Base-by-base conservation (phyloP, 1,284 basidiomycete species). In the Papiliotrema flavescens region DNA sequence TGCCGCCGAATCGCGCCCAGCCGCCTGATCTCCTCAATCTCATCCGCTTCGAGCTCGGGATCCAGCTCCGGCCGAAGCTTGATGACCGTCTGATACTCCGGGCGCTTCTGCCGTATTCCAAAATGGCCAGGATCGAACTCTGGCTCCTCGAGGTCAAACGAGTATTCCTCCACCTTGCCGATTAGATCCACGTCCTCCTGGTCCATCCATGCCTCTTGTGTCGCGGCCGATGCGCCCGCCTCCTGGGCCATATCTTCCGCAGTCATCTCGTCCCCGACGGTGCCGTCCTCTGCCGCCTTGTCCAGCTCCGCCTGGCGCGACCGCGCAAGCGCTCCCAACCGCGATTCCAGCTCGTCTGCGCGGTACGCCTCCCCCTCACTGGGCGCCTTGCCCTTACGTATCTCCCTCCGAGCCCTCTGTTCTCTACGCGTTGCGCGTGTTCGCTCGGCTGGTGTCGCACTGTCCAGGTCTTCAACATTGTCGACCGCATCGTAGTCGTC, bases 41-140 rank as follows among this genome's bases (percentile, higher is more conserved):
- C 46, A 19, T 48, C 46, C n/a, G 17, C 46, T 17, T 48, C 46
- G 9, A 32, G 32, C 34, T 28, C 34, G 2, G 46, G 46, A 24
- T 48, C 46, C 46, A 48, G 36, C 14, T 48, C 46, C 19, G 46
- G 46, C 8, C 46, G 28, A 11, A 48, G 46, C 35, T 48, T 48
- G 46, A 48, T 48, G n/a, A 48, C 15, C 17, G 46, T 23, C 22
- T 28, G 46, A 23, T 48, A 48, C 14, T 37, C 46, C 14, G 46
- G 34, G 3, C 17, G 14, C 17, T 19, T 19, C 35, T 48, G 35
- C 9, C 26, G 23, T 3, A 48, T 13, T 17, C 46, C 46, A 23
- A 28, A 48, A 23, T 36, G 15, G 13, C 35, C 14, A 17, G 46
- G 46, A 37, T 28, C 46, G 32, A 48, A 34, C 19, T 48, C 46